phyloP scores from a whole-genome alignment of 2,329 filamentous ascomycete genomes.

The Fusarium circinatum region DNA sequence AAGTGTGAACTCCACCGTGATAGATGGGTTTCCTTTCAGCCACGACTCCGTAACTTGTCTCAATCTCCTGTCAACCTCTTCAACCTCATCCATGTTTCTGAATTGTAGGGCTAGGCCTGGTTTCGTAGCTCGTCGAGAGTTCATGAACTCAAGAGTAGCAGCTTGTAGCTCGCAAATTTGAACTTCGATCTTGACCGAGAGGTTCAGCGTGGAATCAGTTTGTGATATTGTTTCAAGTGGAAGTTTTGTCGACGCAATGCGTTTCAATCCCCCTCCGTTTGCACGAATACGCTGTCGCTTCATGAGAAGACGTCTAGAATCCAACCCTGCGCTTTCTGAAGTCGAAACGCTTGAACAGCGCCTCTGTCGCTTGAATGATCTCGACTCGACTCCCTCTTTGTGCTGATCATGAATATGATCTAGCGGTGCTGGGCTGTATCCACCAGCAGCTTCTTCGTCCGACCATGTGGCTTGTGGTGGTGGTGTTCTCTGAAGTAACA shows the following conservation, averaged over 20 bases:
- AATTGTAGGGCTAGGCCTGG: slow-evolving; percentile 32
- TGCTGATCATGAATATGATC: neutral
- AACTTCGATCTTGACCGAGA: slow-evolving; percentile 14
- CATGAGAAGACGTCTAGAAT: slow-evolving; percentile 37
- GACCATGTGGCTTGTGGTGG: slow-evolving; percentile 8
- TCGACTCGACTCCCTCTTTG: neutral
- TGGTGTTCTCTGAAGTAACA: slow-evolving; percentile 33
- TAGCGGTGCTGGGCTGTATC: neutral
- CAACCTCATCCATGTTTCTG: slow-evolving; percentile 39
- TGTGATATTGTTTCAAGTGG: slow-evolving; percentile 43
- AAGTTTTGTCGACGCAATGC: slow-evolving; percentile 36
- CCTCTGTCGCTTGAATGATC: slow-evolving; percentile 13
- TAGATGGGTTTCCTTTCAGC: slow-evolving; percentile 17
- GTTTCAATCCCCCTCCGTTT: slow-evolving; percentile 30
- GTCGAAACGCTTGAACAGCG: slow-evolving; percentile 8
- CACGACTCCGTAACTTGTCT: slow-evolving; percentile 36
- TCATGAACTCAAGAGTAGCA: slow-evolving; percentile 16
- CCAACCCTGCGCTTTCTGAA: slow-evolving; percentile 7
- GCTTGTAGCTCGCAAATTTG: slow-evolving; percentile 13
- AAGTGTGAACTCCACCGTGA: slow-evolving; percentile 43
- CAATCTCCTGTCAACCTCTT: slow-evolving; percentile 35
- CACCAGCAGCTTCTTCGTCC: neutral
- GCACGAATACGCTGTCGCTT: slow-evolving; percentile 28
- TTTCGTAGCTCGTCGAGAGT: slow-evolving; percentile 4
- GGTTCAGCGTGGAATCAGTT: slow-evolving; percentile 24